These are phyloP conservation scores for Anthoceros angustus DNA, from an alignment of 225 moss, liverwort and hornwort species.

Conservation along the genomic window DNA sequence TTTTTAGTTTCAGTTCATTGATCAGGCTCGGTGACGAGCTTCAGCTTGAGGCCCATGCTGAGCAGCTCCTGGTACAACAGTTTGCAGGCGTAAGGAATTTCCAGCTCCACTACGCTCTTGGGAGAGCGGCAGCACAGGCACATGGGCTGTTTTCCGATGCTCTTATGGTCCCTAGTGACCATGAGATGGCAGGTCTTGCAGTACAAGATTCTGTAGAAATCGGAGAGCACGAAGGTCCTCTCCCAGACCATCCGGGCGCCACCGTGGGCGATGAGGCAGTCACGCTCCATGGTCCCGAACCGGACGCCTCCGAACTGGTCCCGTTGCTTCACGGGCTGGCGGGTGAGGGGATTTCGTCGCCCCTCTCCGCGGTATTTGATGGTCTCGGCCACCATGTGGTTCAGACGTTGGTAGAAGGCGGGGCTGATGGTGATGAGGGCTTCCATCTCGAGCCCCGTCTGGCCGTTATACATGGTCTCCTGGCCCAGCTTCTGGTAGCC, in stretches of 20 bases:
- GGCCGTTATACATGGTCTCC: slow-evolving; percentile 60
- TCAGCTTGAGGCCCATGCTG: slow-evolving; percentile 64
- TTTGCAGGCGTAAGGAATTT: slow-evolving; percentile 61
- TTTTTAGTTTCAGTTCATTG: neutral
- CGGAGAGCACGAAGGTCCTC: slow-evolving; percentile 53
- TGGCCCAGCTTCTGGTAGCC: slow-evolving; percentile 44
- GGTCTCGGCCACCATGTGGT: slow-evolving; percentile 80
- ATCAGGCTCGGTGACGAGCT: slow-evolving; percentile 31
- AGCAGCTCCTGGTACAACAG: slow-evolving; percentile 72
- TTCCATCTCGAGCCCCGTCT: slow-evolving; percentile 45
- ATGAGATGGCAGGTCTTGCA: slow-evolving; percentile 47
- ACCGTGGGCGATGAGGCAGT: slow-evolving; percentile 68
- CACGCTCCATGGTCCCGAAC: slow-evolving; percentile 84
- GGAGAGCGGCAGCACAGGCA: slow-evolving; percentile 40
- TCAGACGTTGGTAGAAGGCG: slow-evolving; percentile 73
- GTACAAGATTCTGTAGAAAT: slow-evolving; percentile 39
- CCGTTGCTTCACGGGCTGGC: slow-evolving; percentile 59
- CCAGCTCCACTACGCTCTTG: slow-evolving; percentile 48
- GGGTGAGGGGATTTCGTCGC: slow-evolving; percentile 48
- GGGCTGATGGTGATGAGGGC: slow-evolving; percentile 47
- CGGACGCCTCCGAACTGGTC: slow-evolving; percentile 69
- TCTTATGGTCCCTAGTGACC: slow-evolving; percentile 26
- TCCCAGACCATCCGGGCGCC: slow-evolving; percentile 58
- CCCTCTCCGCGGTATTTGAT: slow-evolving; percentile 63
- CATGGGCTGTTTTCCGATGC: slow-evolving; percentile 18